phyloP scores from a whole-genome alignment of 2,329 filamentous ascomycete genomes.

The Penicillium sp. region DNA sequence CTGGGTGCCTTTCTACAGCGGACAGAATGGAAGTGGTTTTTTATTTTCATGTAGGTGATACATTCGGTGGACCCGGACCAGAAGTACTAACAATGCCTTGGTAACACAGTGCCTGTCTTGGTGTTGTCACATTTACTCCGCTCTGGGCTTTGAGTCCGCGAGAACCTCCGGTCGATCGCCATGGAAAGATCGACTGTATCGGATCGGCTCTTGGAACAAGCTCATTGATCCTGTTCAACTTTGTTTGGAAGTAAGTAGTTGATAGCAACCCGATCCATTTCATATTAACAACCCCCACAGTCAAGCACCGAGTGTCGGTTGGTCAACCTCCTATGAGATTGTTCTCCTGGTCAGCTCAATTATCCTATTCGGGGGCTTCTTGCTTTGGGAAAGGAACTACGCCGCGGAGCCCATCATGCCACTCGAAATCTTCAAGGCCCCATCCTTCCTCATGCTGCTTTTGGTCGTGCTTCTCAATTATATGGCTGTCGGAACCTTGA shows the following conservation, averaged over 20 bases:
- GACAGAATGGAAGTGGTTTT: constrained; percentile 45
- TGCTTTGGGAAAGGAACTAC: constrained; percentile 45
- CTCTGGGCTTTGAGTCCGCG: constrained; percentile 31
- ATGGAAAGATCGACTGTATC: constrained; percentile 43
- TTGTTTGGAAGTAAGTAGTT: constrained; percentile 53
- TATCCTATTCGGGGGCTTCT: constrained; percentile 34
- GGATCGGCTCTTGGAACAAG: constrained; percentile 43
- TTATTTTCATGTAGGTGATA: constrained; percentile 38
- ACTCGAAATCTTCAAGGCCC: constrained; percentile 46
- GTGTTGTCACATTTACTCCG: constrained; percentile 22
- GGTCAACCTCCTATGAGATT: constrained; percentile 47
- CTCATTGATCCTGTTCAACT: constrained; percentile 51
- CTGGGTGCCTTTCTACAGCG: constrained; percentile 41
- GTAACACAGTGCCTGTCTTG: constrained; percentile 23
- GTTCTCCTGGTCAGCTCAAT: constrained; percentile 41
- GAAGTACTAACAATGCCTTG: background rate
- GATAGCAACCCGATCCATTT: background rate
- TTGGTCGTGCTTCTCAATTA: constrained; percentile 48
- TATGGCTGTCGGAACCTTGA: constrained; percentile 50
- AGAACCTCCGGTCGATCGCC: constrained; percentile 35
- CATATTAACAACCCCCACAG: constrained; percentile 5
- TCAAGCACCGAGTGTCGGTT: constrained; percentile 50
- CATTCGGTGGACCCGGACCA: background rate
- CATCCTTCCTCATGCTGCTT: constrained; percentile 47
- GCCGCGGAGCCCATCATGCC: constrained; percentile 49